A percentile compares a stretch with the other conserved stretches of the same genome.
Conservation (phyloP, 2,329 filamentous ascomycete genomes). For the Pseudogymnoascus sp. region DNA sequence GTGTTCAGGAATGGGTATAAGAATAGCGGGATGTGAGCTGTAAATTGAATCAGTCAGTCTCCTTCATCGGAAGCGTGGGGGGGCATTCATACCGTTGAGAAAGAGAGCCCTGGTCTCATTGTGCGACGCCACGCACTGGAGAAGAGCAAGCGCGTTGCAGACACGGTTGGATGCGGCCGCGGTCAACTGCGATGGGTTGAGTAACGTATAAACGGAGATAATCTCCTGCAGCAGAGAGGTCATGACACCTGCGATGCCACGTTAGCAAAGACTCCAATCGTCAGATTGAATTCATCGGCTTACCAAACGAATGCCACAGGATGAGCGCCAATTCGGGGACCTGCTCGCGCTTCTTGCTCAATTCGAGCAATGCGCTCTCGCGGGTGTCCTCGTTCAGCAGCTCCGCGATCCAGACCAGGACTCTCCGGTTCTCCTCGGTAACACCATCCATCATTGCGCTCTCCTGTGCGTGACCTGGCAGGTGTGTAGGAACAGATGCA, state of each 20-base stretch:
- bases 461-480: slow-evolving; percentile 41
- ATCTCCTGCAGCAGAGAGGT: slow-evolving; percentile 95
- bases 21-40: slow-evolving; percentile 94
- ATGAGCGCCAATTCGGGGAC: slow-evolving; percentile 94
- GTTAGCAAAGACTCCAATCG: slow-evolving; percentile 14
- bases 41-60: background rate
- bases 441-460: slow-evolving; percentile 55
- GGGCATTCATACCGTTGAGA: slow-evolving; percentile 61
- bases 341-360: slow-evolving; percentile 98
- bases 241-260: slow-evolving; percentile 69
- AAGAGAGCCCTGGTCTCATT: slow-evolving; percentile 93
- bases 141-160: slow-evolving; percentile 88
- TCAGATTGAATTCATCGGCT: slow-evolving; percentile 25
- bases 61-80: background rate
- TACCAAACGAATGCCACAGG: slow-evolving; percentile 97
- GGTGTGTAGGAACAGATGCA: slow-evolving; percentile 28
- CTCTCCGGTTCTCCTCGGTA: slow-evolving; percentile 83
- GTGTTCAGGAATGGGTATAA: slow-evolving; percentile 98
- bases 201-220: slow-evolving; percentile 92
- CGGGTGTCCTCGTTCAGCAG: slow-evolving; percentile 78
- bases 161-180: slow-evolving; percentile 96
- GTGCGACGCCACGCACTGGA: slow-evolving; percentile 96
- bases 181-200: slow-evolving; percentile 94
- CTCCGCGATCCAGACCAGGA: slow-evolving; percentile 89
- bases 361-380: slow-evolving; percentile 83